Percentiles rank a stretch among this genome's conserved stretches.
Evolutionary conservation across 768 basidiomycete genomes (phyloP).

Genomic region (Lactarius indigo): DNA sequence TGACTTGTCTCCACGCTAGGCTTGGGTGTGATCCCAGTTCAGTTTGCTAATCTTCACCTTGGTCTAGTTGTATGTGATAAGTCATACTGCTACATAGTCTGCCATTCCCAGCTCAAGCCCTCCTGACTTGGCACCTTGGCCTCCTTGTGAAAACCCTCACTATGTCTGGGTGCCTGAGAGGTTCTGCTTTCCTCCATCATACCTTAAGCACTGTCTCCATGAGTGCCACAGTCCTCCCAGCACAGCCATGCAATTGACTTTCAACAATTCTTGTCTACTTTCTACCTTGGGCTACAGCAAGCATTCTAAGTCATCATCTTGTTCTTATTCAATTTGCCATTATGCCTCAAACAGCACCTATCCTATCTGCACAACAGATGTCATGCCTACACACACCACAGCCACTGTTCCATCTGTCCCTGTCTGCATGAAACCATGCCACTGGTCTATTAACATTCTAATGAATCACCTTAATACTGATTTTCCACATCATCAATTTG

Average conservation of each 20-base stretch:
- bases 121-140: slow-evolving; percentile 24
- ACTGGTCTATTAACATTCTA: slow-evolving; percentile 25
- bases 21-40: too few relatives aligned
- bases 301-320: slow-evolving; percentile 4
- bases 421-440: slow-evolving; percentile 15
- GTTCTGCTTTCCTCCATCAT: slow-evolving; percentile 24
- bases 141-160: slow-evolving; percentile 12
- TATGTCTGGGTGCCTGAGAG: slow-evolving; percentile 25
- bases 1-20: too few relatives aligned
- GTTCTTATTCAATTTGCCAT: slow-evolving; percentile 14
- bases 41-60: too few relatives aligned
- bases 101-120: slow-evolving; percentile 8
- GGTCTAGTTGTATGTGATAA: too few relatives aligned
- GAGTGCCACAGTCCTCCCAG: slow-evolving; percentile 1
- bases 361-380: background rate
- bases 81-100: too few relatives aligned
- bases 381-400: background rate
- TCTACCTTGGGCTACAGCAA: background rate
- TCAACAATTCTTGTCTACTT: background rate
- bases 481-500: slow-evolving; percentile 14
- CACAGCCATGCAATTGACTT: background rate
- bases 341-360: slow-evolving; percentile 11
- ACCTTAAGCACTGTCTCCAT: slow-evolving; percentile 13
- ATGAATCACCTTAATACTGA: slow-evolving; percentile 23
- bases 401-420: background rate